These are phyloP conservation scores for Pythium rhizo-oryzae DNA, from an alignment of 352 stramenopile genomes.

Conservation along the genomic window DNA sequence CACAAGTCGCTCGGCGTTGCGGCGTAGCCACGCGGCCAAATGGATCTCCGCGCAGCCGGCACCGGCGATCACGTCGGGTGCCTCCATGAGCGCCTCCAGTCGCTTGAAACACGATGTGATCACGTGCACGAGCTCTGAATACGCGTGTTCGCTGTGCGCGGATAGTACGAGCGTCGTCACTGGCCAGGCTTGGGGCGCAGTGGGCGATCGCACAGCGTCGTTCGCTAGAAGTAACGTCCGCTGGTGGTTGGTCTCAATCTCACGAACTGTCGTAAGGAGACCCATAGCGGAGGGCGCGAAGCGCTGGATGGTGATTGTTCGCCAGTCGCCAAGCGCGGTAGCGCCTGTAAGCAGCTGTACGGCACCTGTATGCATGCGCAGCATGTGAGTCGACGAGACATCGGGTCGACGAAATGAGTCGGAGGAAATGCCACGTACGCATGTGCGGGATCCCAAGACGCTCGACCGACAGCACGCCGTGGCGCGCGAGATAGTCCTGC, in stretches of 20 bases:
- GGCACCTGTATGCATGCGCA: slow-evolving; percentile 27
- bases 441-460: slow-evolving; percentile 53
- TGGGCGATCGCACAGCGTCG: background rate
- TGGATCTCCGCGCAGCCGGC: slow-evolving; percentile 57
- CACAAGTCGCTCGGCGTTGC: slow-evolving; percentile 33
- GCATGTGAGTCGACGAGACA: no score
- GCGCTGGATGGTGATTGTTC: slow-evolving; percentile 12
- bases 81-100: slow-evolving; percentile 41
- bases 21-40: slow-evolving; percentile 40
- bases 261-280: slow-evolving; percentile 46
- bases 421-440: slow-evolving; percentile 35
- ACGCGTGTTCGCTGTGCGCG: slow-evolving; percentile 40
- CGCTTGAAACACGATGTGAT: slow-evolving; percentile 45
- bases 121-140: slow-evolving; percentile 47
- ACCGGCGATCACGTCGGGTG: slow-evolving; percentile 44
- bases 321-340: slow-evolving; percentile 51
- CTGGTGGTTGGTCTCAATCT: slow-evolving; percentile 38
- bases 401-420: no score
- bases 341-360: slow-evolving; percentile 57
- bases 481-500: slow-evolving; percentile 39
- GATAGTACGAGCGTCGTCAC: slow-evolving; percentile 49
- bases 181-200: slow-evolving; percentile 19
- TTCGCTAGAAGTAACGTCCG: slow-evolving; percentile 33
- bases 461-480: slow-evolving; percentile 52
- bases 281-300: slow-evolving; percentile 34